These are phyloP conservation scores for Calendula officinalis DNA, from an alignment of 129 eudicot genomes.

Conservation along the genomic window DNA sequence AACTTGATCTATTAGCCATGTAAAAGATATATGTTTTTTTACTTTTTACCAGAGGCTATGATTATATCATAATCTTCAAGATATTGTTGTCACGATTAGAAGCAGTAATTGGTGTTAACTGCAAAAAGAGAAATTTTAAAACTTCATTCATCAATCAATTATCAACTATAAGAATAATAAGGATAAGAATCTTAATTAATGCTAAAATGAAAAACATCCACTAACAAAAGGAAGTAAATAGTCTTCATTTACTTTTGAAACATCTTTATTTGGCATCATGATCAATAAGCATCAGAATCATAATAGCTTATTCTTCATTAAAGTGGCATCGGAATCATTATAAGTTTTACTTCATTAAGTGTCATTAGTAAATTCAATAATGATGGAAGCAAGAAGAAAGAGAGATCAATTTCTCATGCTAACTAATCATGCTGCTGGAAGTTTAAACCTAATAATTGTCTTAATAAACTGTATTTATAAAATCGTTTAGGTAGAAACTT, in stretches of 20 bases:
- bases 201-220: conserved; percentile 12
- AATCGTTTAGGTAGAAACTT: no score
- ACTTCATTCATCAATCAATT: background rate
- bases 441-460: background rate
- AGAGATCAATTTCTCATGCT: background rate
- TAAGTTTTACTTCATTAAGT: background rate
- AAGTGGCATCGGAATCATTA: background rate
- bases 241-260: background rate
- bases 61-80: conserved; percentile 26
- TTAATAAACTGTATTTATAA: background rate
- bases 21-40: conserved; percentile 20
- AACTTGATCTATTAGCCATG: conserved; percentile 46
- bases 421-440: background rate
- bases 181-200: conserved; percentile 10
- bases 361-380: background rate
- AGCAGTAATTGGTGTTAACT: conserved; percentile 14
- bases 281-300: conserved; percentile 9
- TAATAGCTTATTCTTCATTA: background rate
- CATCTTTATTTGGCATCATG: conserved; percentile 6
- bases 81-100: conserved; percentile 10
- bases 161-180: background rate
- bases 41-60: conserved; percentile 1
- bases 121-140: background rate
- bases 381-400: background rate
- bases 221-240: background rate